Evolutionary conservation across 2,329 filamentous ascomycete genomes (phyloP).

Genomic region (Rugonectria rugulosa): DNA sequence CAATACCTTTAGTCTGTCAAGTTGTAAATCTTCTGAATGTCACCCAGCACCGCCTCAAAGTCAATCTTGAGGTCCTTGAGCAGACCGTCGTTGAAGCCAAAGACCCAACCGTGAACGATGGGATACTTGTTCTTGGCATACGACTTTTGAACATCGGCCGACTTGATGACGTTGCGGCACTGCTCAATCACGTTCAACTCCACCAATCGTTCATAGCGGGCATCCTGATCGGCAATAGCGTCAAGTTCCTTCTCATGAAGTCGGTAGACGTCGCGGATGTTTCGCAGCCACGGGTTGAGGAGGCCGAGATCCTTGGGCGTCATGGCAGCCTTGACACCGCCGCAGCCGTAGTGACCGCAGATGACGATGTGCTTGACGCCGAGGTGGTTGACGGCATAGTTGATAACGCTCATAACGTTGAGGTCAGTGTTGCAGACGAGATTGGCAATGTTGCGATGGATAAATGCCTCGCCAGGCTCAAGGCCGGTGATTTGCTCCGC

Average conservation of each 20-base stretch:
- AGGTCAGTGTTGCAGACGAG: constrained; percentile 82
- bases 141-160: constrained; percentile 78
- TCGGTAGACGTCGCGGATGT: constrained; percentile 78
- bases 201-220: constrained; percentile 74
- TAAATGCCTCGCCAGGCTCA: constrained; percentile 89
- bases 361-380: constrained; percentile 83
- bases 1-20: constrained; percentile 46
- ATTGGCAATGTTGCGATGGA: constrained; percentile 96
- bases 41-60: constrained; percentile 62
- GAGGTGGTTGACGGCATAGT: constrained; percentile 84
- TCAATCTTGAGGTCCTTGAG: constrained; percentile 71
- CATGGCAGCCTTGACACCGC: constrained; percentile 78
- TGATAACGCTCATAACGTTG: constrained; percentile 81
- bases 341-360: constrained; percentile 81
- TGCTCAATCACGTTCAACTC: constrained; percentile 86
- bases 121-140: constrained; percentile 70
- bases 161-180: constrained; percentile 80
- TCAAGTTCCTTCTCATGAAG: constrained; percentile 76
- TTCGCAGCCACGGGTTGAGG: constrained; percentile 76
- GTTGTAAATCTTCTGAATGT: constrained; percentile 72
- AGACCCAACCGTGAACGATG: constrained; percentile 78
- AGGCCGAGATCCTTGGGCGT: constrained; percentile 74
- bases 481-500: constrained; percentile 86
- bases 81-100: constrained; percentile 72
- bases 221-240: constrained; percentile 63